Base-by-base conservation (phyloP, 306 rosid species). In the Fagus crenata region DNA sequence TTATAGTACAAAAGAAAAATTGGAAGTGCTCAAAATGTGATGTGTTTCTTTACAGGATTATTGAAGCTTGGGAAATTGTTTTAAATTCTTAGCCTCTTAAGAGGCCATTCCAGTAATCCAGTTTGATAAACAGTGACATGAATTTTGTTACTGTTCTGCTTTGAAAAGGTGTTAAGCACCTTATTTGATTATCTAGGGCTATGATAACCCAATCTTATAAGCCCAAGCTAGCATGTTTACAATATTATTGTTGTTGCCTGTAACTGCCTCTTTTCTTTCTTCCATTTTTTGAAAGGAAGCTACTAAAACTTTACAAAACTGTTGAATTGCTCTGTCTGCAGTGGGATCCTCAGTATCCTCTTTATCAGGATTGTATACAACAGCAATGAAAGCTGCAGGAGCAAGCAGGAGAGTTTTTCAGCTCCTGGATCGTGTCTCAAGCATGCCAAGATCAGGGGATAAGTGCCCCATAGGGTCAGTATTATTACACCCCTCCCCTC, bases 361-460 rank as follows among this genome's bases (percentile, higher is more conserved):
- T 65, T 79, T 85, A 56, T 85, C 88, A 14, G 88, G 88, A 67
- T 61, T 85, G 43, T 85, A 85, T 49, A 85, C 88, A 1, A 83
- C 83, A 5, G 70, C 83, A 61, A 85, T 85, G 88, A 85, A 85
- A 85, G 88, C 88, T 71, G 85, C 88, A 4, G 88, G 88, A 75
- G 88, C 88, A 72, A 85, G 88, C 55, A 81, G 88, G 68, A 77
- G 88, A 56, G 88, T 85, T 78, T 85, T 85, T 59, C 88, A 85
- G 85, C 85, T 85, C 15, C 81, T 85, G 49, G 88, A 85, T 67
- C 88, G 88, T 54, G 79, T 85, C 67, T 81, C 88, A 32, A 11
- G 78, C 70, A 85, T 85, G 88, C 75, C 77, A 17, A 78, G 67
- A 49, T 54, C 85, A 13, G 88, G 88, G 49, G 75, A 81, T 41